Evolutionary conservation across 768 basidiomycete species (phyloP), one percentile per base, ranked within the genome.

Genomic region (Omphalotus guepiniiformis): DNA sequence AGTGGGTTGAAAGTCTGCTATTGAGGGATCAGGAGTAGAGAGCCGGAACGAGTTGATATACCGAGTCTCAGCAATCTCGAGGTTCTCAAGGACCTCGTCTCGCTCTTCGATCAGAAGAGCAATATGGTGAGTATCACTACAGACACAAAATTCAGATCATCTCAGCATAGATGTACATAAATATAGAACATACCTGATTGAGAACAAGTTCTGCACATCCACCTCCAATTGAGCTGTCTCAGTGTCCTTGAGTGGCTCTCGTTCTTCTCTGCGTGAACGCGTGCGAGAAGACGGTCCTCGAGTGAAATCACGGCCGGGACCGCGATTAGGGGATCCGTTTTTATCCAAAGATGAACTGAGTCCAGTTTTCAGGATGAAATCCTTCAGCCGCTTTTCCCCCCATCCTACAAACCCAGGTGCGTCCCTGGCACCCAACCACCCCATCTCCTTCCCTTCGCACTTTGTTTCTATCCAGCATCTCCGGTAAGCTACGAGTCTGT

Each of bases 41-140:
- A 85, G 66, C 13, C 78, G 71, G 70, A 90, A 91, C 4, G 84
- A 89, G 47, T 73, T 72, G 52, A 88, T 88, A 56, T 89, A 93
- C 56, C 74, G 78, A 9, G 83, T 79, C 66, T 90, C 88, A 9
- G 88, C 86, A 43, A 83, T 78, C 67, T 92, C 88, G 7, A 92
- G 72, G 51, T 85, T 81, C 54, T 88, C 82, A n/a, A 92, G 64
- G 18, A 89, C 79, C 56, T 78, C 75, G 52, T 89, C 88, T 23
- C 89, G 74, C 59, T 89, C 82, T 36, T 82, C 79, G 35, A 91
- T 85, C 23, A 91, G 76, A 5, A 78, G 53, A 0, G 81, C 78
- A n/a, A 91, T 68, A 3, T 71, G 71, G 12, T 76, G 73, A 0
- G 86, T 90, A 57, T 89, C 84, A 21, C 88, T 91, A 49, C 23